These are phyloP conservation scores for Emmonsiellopsis sp. DNA, from an alignment of 2,329 filamentous ascomycete species.

Conservation along the genomic window DNA sequence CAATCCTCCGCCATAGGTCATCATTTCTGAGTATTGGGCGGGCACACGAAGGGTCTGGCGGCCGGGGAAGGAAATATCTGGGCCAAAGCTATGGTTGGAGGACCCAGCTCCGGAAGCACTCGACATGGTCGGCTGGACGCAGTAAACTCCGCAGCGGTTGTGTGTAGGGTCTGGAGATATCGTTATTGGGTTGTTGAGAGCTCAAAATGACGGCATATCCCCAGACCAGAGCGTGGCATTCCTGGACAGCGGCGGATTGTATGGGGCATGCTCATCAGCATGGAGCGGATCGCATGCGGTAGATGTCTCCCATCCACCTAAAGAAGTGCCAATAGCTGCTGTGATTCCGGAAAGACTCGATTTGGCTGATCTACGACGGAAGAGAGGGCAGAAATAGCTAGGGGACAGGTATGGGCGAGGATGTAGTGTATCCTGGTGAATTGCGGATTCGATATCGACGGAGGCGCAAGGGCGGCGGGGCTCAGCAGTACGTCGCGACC, in stretches of 20 bases:
- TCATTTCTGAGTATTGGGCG: not conserved
- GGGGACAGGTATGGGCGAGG: too few species aligned
- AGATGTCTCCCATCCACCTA: not conserved
- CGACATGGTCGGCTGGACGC: not conserved
- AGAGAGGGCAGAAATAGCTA: too few species aligned
- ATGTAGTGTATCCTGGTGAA: too few species aligned
- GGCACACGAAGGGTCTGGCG: constrained; percentile 2
- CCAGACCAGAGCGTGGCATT: not conserved
- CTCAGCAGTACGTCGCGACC: too few species aligned
- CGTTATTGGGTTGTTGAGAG: not conserved
- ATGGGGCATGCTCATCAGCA: not conserved
- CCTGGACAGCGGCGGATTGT: not conserved
- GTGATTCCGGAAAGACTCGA: too few species aligned
- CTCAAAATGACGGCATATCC: not conserved
- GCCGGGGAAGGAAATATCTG: not conserved
- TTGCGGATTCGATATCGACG: too few species aligned
- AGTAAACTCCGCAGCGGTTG: not conserved
- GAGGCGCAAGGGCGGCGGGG: too few species aligned
- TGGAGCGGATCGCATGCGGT: not conserved
- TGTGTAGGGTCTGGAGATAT: not conserved
- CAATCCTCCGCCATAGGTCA: not conserved
- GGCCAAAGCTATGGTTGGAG: not conserved
- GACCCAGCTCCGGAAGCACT: not conserved
- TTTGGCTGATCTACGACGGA: too few species aligned
- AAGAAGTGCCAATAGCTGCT: not conserved